Evolutionary conservation across 2,329 filamentous ascomycete genomes (phyloP), one percentile per base, ranked within the genome.

Genomic region (Xylaria sp.): DNA sequence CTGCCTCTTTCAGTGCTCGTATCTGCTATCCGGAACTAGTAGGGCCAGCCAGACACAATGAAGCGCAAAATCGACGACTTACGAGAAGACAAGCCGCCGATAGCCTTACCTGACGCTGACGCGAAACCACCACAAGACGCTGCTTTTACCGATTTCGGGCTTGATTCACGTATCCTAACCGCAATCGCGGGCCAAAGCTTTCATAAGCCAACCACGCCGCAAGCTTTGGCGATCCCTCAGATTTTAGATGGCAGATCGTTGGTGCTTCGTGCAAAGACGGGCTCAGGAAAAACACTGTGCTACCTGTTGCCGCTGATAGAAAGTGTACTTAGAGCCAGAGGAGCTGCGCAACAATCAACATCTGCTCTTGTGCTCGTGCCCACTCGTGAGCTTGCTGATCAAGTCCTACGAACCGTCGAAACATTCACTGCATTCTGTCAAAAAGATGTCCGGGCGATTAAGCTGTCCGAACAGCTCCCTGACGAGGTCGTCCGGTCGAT

Each of bases 361-460:
- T 88, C 92, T 3, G 90, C 90, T n/a, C 87, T 99, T 23, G 92
- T 99, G 66, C 90, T 99, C 15, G 94, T 98, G 1, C 96, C 96
- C 2, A 98, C 96, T 3, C 91, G 93, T 79, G 96, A 99, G 80
- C 90, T 99, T 63, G 95, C 95, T 69, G 92, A 95, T 68, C 96
- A 99, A 80, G 93, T 98, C 56, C 88, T 90, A 73, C 94, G 92
- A 78, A 88, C 90, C 13, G 88, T 97, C 70, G 89, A 92, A 70
- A 86, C 89, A 10, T 91, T 97, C 74, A 87, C 93, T 12, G 84
- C 89, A 20, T 97, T 94, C 79, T 97, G 94, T 80, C 90, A 91
- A 45, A 94, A 97, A 78, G 91, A 95, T 68, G 84, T 98, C 20
- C 88, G 91, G 66, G 89, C 90, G 48, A 89, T 94, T 76, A 98